Evolutionary conservation across 208 protist species (phyloP), one percentile per base, ranked within the genome.

Genomic region (Trypanosoma brucei): DNA sequence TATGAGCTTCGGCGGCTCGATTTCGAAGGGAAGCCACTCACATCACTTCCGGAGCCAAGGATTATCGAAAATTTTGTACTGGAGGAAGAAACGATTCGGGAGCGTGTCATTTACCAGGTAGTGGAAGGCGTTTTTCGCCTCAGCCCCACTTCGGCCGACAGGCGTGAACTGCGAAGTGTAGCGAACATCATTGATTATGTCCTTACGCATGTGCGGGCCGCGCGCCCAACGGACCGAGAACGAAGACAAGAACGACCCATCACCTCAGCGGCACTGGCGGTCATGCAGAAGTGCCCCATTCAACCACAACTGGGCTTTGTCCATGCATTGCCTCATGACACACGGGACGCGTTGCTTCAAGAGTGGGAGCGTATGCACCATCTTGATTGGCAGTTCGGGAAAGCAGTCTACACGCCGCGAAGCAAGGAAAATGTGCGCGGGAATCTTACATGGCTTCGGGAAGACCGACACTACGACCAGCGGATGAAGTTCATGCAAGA

Each of bases 331-430:
- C 91, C 91, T 0, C 83, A 75, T 8, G 86, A 94, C 76, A 82
- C 80, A 55, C 79, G 88, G 11, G 86, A 94, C 49, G 57, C 42
- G 22, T 54, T 94, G 5, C 72, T 93, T 70, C 83, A 76, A 54
- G 88, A 93, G 71, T 96, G 91, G 91, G 88, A 93, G 74, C 78
- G 86, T 31, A 81, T 87, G 75, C 86, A 93, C 57, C 86, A 94
- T 74, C 66, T 94, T 0, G 86, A 96, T 62, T 94, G 86, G 86
- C 91, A 96, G 73, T 96, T 96, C 57, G 91, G 91, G 50, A 92
- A 92, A 45, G 91, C 91, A 35, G 84, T 94, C 1, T 96, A 94
- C 70, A 57, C 61, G 39, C 88, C 91, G 31, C 83, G 86, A 8
- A 66, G 55, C 8, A n/a, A 31, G 13, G 88, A 96, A 65, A 77